Evolutionary conservation across 306 rosid genomes (phyloP).

Genomic region (Prinsepia uniflora): DNA sequence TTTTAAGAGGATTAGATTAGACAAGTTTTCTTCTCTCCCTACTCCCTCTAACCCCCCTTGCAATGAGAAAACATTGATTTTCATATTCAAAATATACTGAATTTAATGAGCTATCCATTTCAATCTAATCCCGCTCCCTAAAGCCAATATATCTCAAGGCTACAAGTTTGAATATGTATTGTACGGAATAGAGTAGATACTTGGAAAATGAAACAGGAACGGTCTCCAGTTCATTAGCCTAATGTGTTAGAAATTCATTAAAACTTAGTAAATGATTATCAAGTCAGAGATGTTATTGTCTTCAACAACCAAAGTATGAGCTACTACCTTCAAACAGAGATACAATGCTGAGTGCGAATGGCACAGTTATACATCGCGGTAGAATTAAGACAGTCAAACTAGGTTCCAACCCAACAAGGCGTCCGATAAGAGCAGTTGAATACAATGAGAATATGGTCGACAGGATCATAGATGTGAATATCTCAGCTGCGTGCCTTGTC

Average conservation of each 20-base stretch:
- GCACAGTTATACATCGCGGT: conserved; percentile 91
- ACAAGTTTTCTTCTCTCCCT: no score
- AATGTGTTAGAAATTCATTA: background rate
- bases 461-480: conserved; percentile 81
- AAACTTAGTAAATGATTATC: conserved; percentile 5
- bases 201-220: background rate
- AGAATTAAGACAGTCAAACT: conserved; percentile 81
- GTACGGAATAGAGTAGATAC: background rate
- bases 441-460: conserved; percentile 82
- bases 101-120: no score
- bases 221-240: background rate
- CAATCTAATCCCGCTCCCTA: no score
- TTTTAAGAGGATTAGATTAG: no score
- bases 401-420: conserved; percentile 76
- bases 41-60: no score
- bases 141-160: no score
- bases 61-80: no score
- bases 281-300: conserved; percentile 1
- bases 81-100: no score
- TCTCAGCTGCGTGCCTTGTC: conserved; percentile 94
- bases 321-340: conserved; percentile 85
- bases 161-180: no score
- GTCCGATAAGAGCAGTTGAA: conserved; percentile 91
- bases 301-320: background rate
- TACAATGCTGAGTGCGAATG: conserved; percentile 91